Conservation (phyloP, 495 filamentous ascomycete species). For the Chlorociboria aeruginascens region DNA sequence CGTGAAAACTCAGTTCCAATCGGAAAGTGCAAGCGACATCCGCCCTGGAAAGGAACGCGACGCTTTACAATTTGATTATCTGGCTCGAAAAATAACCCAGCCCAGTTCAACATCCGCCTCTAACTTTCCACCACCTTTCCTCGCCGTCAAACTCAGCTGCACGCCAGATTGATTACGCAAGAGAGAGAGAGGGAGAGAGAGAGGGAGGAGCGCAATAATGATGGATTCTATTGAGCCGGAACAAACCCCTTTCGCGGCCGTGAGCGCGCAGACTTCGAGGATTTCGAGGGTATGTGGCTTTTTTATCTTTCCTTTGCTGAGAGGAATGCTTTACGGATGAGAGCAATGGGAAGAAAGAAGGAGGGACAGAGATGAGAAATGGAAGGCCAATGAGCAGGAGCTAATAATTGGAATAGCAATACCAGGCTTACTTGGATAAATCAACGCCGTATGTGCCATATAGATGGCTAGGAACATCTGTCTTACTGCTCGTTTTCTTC, state of each 20-base stretch:
- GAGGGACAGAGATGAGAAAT: neutral
- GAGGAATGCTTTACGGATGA: too few relatives aligned
- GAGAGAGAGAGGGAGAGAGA: neutral
- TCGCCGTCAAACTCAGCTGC: neutral
- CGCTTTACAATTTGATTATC: neutral
- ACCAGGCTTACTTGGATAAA: conserved; percentile 89
- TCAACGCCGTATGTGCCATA: conserved; percentile 78
- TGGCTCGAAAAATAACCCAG: neutral
- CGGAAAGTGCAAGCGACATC: too few relatives aligned
- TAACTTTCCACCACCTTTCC: neutral
- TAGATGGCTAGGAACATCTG: conserved; percentile 74
- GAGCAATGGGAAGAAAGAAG: too few relatives aligned
- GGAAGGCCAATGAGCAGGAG: neutral
- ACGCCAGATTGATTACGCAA: neutral
- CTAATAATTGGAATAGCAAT: conserved; percentile 46
- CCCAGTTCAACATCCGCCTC: neutral
- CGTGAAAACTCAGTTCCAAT: too few relatives aligned
- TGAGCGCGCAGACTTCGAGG: conserved; percentile 71
- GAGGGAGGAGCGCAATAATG: conserved; percentile 1
- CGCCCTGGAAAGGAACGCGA: too few relatives aligned
- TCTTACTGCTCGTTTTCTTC: conserved; percentile 69
- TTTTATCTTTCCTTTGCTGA: too few relatives aligned
- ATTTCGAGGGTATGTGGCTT: conserved; percentile 48
- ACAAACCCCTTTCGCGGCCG: conserved; percentile 70
- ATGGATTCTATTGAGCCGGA: conserved; percentile 78